Percentiles rank a stretch among this genome's conserved stretches.
Evolutionary conservation across 768 basidiomycete species (phyloP).

Genomic region (Aureoboletus auriporus): DNA sequence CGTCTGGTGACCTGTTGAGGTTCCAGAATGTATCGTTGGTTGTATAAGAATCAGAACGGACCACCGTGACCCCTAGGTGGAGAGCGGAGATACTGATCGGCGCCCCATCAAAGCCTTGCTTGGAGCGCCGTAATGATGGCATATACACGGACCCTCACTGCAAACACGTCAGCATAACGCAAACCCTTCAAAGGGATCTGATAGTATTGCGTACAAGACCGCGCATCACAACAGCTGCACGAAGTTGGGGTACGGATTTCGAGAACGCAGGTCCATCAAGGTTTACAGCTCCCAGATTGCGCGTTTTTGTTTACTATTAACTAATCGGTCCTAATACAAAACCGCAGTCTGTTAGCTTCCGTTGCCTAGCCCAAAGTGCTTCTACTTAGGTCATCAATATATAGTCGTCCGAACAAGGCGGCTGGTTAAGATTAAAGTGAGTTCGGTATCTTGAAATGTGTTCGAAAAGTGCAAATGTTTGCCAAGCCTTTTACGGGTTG

Average conservation of each 20-base stretch:
- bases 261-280: slow-evolving; percentile 22
- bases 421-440: no score
- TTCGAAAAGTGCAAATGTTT: not conserved
- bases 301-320: slow-evolving; percentile 5
- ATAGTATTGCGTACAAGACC: slow-evolving; percentile 24
- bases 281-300: slow-evolving; percentile 14
- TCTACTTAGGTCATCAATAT: slow-evolving; percentile 15
- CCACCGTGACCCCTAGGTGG: slow-evolving; percentile 8
- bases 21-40: slow-evolving; percentile 2
- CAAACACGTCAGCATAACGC: slow-evolving; percentile 29
- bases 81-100: slow-evolving; percentile 20
- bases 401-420: slow-evolving; percentile 8
- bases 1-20: slow-evolving; percentile 1
- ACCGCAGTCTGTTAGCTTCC: slow-evolving; percentile 10
- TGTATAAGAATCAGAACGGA: not conserved
- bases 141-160: slow-evolving; percentile 22
- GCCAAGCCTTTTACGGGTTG: slow-evolving; percentile 12
- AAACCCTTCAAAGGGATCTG: slow-evolving; percentile 14
- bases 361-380: slow-evolving; percentile 9
- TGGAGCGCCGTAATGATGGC: slow-evolving; percentile 29
- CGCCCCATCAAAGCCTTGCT: not conserved
- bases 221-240: slow-evolving; percentile 12
- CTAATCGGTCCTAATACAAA: slow-evolving; percentile 5
- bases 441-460: no score
- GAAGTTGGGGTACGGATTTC: slow-evolving; percentile 19